phyloP scores from a whole-genome alignment of 1,284 basidiomycete species.

The Bjerkandera adusta region DNA sequence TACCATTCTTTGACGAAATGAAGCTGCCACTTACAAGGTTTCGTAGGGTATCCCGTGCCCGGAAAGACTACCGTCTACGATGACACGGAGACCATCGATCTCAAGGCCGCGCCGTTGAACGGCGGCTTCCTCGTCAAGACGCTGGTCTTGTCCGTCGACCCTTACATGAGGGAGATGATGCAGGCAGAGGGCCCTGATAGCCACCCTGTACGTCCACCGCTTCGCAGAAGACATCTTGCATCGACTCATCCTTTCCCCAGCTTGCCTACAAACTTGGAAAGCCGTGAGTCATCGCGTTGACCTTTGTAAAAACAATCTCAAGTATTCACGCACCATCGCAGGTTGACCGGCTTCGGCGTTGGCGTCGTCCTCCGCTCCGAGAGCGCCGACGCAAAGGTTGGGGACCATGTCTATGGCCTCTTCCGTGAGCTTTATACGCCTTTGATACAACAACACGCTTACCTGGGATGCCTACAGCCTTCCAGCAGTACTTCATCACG shows the following conservation, averaged over 20 bases:
- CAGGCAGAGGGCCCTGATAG: not conserved
- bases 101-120: conserved; percentile 43
- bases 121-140: conserved; percentile 52
- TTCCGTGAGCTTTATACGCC: conserved; percentile 19
- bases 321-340: not conserved
- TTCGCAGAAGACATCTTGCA: too few relatives aligned
- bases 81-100: conserved; percentile 43
- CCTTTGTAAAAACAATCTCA: not conserved
- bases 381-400: conserved; percentile 31
- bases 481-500: conserved; percentile 23
- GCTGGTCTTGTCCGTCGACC: conserved; percentile 46
- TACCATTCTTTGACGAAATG: not conserved
- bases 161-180: conserved; percentile 44
- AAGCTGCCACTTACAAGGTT: not conserved
- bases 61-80: conserved; percentile 49
- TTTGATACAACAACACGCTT: not conserved
- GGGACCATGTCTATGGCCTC: conserved; percentile 41
- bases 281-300: too few relatives aligned
- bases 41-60: conserved; percentile 43
- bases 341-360: conserved; percentile 28
- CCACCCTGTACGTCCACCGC: too few relatives aligned
- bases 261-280: too few relatives aligned
- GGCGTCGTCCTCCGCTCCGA: conserved; percentile 43
- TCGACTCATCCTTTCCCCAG: too few relatives aligned
- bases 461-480: conserved; percentile 14